These are phyloP conservation scores for Porcisia deanei DNA, from an alignment of 208 protist genomes.

Conservation along the genomic window DNA sequence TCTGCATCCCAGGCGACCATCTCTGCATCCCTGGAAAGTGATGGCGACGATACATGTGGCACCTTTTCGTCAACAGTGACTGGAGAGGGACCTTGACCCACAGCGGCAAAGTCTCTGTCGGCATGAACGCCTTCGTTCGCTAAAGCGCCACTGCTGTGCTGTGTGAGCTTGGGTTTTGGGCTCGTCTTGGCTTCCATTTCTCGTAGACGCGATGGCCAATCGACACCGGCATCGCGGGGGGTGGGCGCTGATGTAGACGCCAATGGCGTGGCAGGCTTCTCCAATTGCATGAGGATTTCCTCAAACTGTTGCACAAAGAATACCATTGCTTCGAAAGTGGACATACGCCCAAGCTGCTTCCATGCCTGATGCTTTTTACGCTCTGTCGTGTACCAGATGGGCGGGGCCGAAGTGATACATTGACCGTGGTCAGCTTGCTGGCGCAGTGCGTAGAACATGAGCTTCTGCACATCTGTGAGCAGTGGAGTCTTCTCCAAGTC, in stretches of 20 bases:
- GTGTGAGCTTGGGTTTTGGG: not conserved
- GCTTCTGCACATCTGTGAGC: constrained; percentile 59
- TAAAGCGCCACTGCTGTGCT: not conserved
- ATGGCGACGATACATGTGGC: not conserved
- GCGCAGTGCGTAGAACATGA: constrained; percentile 78
- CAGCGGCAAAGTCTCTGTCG: not conserved
- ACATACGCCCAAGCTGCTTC: constrained; percentile 64
- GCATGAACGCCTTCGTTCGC: not conserved
- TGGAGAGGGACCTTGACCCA: not conserved
- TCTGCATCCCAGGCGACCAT: constrained; percentile 51
- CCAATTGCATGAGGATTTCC: constrained; percentile 25
- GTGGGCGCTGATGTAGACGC: not conserved
- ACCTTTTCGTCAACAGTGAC: not conserved
- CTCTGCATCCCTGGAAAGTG: not conserved
- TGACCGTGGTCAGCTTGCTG: constrained; percentile 71
- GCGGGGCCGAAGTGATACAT: constrained; percentile 57
- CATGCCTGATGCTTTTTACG: constrained; percentile 78
- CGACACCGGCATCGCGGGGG: not conserved
- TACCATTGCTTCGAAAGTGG: constrained; percentile 85
- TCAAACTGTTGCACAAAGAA: constrained; percentile 69
- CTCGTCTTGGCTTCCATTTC: not conserved
- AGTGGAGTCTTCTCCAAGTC: constrained; percentile 43
- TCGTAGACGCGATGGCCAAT: constrained; percentile 24
- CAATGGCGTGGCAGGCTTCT: not conserved
- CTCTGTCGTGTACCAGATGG: constrained; percentile 63